Evolutionary conservation across 2,329 filamentous ascomycete species (phyloP), one percentile per base, ranked within the genome.

Genomic region (Talaromyces sp.): DNA sequence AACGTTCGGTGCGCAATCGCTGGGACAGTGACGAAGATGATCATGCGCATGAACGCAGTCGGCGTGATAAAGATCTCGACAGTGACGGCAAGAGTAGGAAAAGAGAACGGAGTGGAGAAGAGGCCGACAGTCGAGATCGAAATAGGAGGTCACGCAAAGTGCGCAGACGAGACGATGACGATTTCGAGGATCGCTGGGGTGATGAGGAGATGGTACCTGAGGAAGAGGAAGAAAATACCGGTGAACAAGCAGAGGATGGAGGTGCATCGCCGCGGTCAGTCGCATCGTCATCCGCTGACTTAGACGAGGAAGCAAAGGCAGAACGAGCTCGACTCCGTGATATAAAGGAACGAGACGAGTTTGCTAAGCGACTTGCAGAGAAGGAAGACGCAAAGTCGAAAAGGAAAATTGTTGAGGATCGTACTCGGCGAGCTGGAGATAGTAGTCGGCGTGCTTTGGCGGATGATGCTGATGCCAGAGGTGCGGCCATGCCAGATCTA

Each of bases 141-240:
- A 76, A 77, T 63, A 76, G 77, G 28, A 77, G 77, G 28, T 77
- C 79, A 16, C 84, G 81, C 71, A 84, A 83, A 65, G 72, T 83
- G 54, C 77, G 84, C 61, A 77, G 77, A 63, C 76, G 80, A 64
- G 69, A 71, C 5, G 85, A 90, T 66, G 81, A 77, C 35, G 85
- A 90, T 66, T 88, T 89, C 67, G 89, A 92, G 55, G 89, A 92
- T 70, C 81, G 90, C 60, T 96, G 92, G 91, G 91, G 87, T 1
- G 91, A 95, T 69, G 89, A 93, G 70, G 89, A 91, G 68, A 64
- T 74, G 3, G 64, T 67, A 5, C 73, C 72, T 3, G 80, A 76
- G 16, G 81, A 46, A 82, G 23, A 57, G 7, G 23, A 57, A 4
- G 81, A 80, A 31, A 81, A 82, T 57, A 79, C 80, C 1, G 87